Base-by-base conservation (phyloP, 139 green algal genomes). In the Nannochloris sp. region DNA sequence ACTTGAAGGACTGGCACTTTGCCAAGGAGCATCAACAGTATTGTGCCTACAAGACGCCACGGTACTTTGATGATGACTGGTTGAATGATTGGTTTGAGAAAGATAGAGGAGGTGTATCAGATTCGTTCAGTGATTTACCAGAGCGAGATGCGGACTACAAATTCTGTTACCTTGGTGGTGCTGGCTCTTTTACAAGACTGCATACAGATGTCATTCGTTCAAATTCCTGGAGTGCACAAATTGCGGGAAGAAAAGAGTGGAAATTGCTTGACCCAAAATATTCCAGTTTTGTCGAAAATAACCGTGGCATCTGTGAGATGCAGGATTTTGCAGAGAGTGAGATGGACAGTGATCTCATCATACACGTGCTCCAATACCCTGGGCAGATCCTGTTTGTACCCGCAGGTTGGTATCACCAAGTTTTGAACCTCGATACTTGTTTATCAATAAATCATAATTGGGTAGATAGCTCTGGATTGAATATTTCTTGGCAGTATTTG, bases 1-100 rank as follows among this genome's bases (percentile, higher is more conserved):
- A 96, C 59, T 62, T 89, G 23, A 96, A 96, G 66, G 89, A 96
- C 73, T 96, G 82, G 81, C 89, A 96, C 79, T 84, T 95, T 67
- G 74, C 67, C 0, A 56, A 66, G 33, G n/a, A 13, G 33, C 13
- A 23, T 4, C 26, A 16, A 29, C 13, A 17, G n/a, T 37, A 23
- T 43, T 30, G 13, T 45, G 60, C 79, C 80, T 95, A 95, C 73
- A 25, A 50, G 1, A 66, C 59, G 6, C 89, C 88, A 1, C 3
- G 37, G 2, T 88, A 74, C 65, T 95, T 92, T 68, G 11, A 29
- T 0, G 80, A 92, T 11, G 90, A 96, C 62, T 96, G 90, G 90
- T 74, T 96, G 14, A 96, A 96, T 65, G 76, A 72, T 28, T 95
- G 80, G 73, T 82, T 74, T 61, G 16, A 23, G 16, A 53, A 53